Evolutionary conservation across 1,284 basidiomycete species (phyloP).

Genomic region (Exobasidium rhododendri): DNA sequence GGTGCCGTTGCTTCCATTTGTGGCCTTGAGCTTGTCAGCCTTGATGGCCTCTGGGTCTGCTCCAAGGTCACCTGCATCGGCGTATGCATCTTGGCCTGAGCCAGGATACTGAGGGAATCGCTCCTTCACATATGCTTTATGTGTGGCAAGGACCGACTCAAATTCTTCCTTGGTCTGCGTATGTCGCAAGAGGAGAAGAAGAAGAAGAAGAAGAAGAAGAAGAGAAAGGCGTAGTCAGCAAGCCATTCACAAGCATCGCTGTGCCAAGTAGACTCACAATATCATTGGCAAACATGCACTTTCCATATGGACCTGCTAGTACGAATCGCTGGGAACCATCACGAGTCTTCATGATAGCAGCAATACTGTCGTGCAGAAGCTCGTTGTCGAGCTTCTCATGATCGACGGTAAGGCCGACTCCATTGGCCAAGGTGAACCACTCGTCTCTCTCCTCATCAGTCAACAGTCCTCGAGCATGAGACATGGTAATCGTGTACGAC

Average conservation of each 20-base stretch:
- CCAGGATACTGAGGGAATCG: slow-evolving; percentile 48
- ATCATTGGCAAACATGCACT: slow-evolving; percentile 58
- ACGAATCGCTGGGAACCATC: slow-evolving; percentile 59
- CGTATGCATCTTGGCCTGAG: slow-evolving; percentile 56
- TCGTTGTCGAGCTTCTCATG: slow-evolving; percentile 57
- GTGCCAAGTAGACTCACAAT: slow-evolving; percentile 25
- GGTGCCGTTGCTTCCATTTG: background rate
- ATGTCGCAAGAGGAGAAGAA: no score
- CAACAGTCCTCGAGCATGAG: slow-evolving; percentile 56
- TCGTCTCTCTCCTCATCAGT: slow-evolving; percentile 57
- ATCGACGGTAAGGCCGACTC: slow-evolving; percentile 58
- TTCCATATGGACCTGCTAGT: slow-evolving; percentile 57
- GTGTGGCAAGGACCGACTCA: slow-evolving; percentile 53
- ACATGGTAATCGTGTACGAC: slow-evolving; percentile 58
- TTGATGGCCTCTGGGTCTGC: slow-evolving; percentile 51
- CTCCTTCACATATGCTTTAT: slow-evolving; percentile 57
- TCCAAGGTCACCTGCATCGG: slow-evolving; percentile 58
- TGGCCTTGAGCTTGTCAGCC: background rate
- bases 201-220: no score
- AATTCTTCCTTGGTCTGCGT: slow-evolving; percentile 56
- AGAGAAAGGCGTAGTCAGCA: no score
- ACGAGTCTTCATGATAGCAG: slow-evolving; percentile 58
- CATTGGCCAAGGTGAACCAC: slow-evolving; percentile 56
- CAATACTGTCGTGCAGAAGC: slow-evolving; percentile 54
- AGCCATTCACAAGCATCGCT: no score